phyloP scores from a whole-genome alignment of 1,284 basidiomycete genomes.

The Schizopora paradoxa region DNA sequence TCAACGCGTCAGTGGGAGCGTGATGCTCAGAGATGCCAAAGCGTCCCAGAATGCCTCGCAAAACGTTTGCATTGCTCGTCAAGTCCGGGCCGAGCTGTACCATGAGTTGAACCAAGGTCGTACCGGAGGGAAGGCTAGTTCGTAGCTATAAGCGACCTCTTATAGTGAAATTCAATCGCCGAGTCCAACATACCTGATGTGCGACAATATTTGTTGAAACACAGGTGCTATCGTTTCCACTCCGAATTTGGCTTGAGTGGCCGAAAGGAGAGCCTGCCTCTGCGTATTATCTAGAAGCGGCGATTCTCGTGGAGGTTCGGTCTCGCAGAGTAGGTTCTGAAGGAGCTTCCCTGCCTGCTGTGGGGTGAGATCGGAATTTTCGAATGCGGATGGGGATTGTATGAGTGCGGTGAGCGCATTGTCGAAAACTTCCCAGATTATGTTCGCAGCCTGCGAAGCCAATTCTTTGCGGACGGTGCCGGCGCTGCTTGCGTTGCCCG shows the following conservation, averaged over 20 bases:
- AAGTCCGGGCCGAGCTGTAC: slow-evolving; percentile 74
- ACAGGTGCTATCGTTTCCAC: slow-evolving; percentile 47
- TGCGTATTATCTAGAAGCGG: slow-evolving; percentile 66
- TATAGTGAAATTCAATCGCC: slow-evolving; percentile 52
- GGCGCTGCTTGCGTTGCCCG: too few relatives aligned
- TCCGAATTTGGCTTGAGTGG: slow-evolving; percentile 73
- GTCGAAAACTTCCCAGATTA: slow-evolving; percentile 73
- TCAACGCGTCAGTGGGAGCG: slow-evolving; percentile 64
- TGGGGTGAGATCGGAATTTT: slow-evolving; percentile 72
- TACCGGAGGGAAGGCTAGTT: slow-evolving; percentile 55
- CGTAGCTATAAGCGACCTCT: slow-evolving; percentile 40
- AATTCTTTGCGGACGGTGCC: slow-evolving; percentile 57
- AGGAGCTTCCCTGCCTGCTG: slow-evolving; percentile 74
- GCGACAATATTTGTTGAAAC: slow-evolving; percentile 45
- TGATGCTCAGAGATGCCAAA: slow-evolving; percentile 66
- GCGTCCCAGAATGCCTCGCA: slow-evolving; percentile 60
- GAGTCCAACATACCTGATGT: slow-evolving; percentile 44
- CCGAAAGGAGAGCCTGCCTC: slow-evolving; percentile 64
- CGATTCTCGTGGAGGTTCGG: slow-evolving; percentile 51
- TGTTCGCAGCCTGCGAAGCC: slow-evolving; percentile 55
- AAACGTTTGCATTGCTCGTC: slow-evolving; percentile 63
- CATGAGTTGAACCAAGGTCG: slow-evolving; percentile 66
- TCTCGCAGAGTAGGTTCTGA: slow-evolving; percentile 65
- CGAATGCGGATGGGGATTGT: slow-evolving; percentile 72
- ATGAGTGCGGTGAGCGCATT: slow-evolving; percentile 66